phyloP scores from a whole-genome alignment of 2,329 filamentous ascomycete genomes.

The Colletotrichum sojae region DNA sequence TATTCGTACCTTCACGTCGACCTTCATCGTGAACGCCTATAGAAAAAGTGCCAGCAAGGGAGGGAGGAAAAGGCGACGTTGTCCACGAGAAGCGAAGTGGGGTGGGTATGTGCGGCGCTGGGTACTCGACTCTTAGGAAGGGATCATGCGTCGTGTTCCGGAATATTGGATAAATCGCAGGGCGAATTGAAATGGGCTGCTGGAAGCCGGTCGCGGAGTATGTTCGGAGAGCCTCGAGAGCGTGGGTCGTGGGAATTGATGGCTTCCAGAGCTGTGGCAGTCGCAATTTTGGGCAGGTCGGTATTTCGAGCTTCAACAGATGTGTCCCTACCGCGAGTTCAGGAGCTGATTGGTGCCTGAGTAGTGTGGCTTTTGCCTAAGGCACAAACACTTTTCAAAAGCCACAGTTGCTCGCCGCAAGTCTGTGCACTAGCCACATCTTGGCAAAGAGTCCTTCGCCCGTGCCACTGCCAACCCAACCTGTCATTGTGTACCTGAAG shows the following conservation, averaged over 20 bases:
- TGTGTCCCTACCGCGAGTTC: conserved; percentile 42
- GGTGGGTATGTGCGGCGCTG: conserved; percentile 33
- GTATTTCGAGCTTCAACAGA: conserved; percentile 43
- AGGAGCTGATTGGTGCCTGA: conserved; percentile 41
- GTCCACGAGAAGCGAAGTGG: conserved; percentile 38
- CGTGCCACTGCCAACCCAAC: not conserved
- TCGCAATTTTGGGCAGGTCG: conserved; percentile 40
- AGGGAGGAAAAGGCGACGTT: conserved; percentile 32
- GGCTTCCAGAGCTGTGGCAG: conserved; percentile 43
- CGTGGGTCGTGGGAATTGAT: conserved; percentile 38
- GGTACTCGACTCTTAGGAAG: conserved; percentile 11
- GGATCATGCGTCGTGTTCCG: conserved; percentile 30
- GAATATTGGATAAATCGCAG: not conserved
- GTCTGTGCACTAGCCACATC: not conserved
- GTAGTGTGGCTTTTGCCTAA: conserved; percentile 35
- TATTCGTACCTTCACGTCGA: conserved; percentile 41
- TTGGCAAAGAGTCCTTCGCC: not conserved
- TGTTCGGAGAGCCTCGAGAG: conserved; percentile 20
- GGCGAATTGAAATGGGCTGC: conserved; percentile 12
- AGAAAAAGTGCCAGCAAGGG: conserved; percentile 31
- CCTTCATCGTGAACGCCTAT: conserved; percentile 40
- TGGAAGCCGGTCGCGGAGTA: conserved; percentile 40
- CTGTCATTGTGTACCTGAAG: no score
- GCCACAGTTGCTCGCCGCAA: not conserved
- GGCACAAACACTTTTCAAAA: conserved; percentile 24